phyloP scores from a whole-genome alignment of 2,329 filamentous ascomycete genomes.

The Huntiella bhutanensis region DNA sequence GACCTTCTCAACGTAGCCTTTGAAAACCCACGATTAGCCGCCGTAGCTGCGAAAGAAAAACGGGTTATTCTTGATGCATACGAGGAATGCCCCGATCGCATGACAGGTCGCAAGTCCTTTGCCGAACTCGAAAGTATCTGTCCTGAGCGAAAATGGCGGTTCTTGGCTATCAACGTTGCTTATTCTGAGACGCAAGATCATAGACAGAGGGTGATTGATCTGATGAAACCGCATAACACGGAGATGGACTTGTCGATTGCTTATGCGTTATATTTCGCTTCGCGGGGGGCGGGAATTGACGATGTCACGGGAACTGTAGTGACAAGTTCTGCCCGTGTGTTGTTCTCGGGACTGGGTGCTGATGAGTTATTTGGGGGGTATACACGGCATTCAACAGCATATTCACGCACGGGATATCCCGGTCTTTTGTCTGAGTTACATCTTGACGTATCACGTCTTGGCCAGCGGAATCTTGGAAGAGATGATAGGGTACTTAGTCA shows the following conservation, averaged over 20 bases:
- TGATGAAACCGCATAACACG: slow-evolving; percentile 88
- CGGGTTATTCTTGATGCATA: slow-evolving; percentile 31
- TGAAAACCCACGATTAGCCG: slow-evolving; percentile 66
- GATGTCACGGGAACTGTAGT: not conserved
- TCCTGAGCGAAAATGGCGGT: slow-evolving; percentile 57
- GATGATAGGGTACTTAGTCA: slow-evolving; percentile 83
- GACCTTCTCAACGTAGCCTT: slow-evolving; percentile 94
- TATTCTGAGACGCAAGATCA: slow-evolving; percentile 56
- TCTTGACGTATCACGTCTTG: slow-evolving; percentile 68
- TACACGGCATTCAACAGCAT: slow-evolving; percentile 63
- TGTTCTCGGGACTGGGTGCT: slow-evolving; percentile 82
- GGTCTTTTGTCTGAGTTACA: slow-evolving; percentile 67
- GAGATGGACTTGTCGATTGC: slow-evolving; percentile 98
- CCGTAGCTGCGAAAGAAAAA: slow-evolving; percentile 24
- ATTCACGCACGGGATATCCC: slow-evolving; percentile 44
- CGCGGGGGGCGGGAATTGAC: slow-evolving; percentile 43
- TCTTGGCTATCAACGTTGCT: slow-evolving; percentile 64
- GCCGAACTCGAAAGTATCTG: slow-evolving; percentile 54
- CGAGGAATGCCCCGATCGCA: slow-evolving; percentile 74
- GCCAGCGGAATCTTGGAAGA: slow-evolving; percentile 83
- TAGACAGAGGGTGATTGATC: slow-evolving; percentile 45
- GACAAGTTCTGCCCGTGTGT: slow-evolving; percentile 54
- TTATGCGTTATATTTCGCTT: slow-evolving; percentile 84
- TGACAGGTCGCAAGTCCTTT: slow-evolving; percentile 66
- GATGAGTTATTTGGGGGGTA: slow-evolving; percentile 96